These are phyloP conservation scores for Senna siamea DNA, from an alignment of 306 rosid species.

Conservation along the genomic window DNA sequence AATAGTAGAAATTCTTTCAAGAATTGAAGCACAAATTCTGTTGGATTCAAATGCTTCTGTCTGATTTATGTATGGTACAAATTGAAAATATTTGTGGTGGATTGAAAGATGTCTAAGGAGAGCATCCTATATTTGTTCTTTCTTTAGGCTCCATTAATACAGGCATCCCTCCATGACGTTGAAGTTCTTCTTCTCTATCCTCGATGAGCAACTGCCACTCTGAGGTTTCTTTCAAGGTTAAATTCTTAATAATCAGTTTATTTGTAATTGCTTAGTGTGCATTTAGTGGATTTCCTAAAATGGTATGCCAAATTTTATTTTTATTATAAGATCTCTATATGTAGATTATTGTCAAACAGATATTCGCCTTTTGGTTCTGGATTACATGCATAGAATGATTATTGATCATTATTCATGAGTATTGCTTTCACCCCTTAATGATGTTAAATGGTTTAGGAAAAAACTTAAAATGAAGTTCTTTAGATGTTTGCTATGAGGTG, in stretches of 20 bases:
- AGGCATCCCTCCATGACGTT: slow-evolving; percentile 4
- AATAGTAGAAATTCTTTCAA: slow-evolving; percentile 34
- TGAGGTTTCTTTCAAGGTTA: background rate
- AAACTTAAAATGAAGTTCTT: too few relatives aligned
- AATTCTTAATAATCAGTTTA: slow-evolving; percentile 1
- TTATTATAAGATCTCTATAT: slow-evolving; percentile 1
- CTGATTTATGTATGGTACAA: slow-evolving; percentile 12
- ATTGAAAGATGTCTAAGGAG: background rate
- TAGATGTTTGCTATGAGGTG: too few relatives aligned
- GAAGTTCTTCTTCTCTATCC: background rate
- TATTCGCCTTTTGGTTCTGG: slow-evolving; percentile 26
- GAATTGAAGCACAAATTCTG: slow-evolving; percentile 14
- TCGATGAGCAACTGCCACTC: slow-evolving; percentile 17
- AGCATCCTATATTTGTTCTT: slow-evolving; percentile 4
- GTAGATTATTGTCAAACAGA: slow-evolving; percentile 16
- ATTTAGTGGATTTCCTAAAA: slow-evolving; percentile 18
- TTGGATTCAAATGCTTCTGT: slow-evolving; percentile 30
- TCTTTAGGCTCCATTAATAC: background rate
- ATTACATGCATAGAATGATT: slow-evolving; percentile 8
- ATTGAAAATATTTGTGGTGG: slow-evolving; percentile 12
- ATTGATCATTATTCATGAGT: background rate
- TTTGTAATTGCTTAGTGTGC: slow-evolving; percentile 16
- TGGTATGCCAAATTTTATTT: slow-evolving; percentile 4
- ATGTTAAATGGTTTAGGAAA: too few relatives aligned
- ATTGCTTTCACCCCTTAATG: too few relatives aligned